A percentile compares a stretch with the other conserved stretches of the same genome.
phyloP scores from a whole-genome alignment of 192 early-diverging fungal genomes.

The Linnemannia schmuckeri region DNA sequence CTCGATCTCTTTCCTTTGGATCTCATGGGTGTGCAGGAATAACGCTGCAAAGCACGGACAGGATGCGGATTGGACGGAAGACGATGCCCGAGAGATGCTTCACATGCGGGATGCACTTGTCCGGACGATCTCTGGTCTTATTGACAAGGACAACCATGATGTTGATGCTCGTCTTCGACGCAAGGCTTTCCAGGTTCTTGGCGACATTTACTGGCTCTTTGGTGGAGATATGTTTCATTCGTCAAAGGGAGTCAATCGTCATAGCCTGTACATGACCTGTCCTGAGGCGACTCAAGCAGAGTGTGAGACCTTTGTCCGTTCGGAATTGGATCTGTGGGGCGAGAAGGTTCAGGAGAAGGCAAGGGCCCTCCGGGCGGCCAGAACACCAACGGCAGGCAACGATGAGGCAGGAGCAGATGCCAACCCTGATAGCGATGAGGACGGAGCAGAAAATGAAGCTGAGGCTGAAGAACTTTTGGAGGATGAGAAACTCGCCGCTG shows the following conservation, averaged over 20 bases:
- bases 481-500: constrained; percentile 30
- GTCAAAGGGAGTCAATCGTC: constrained; percentile 21
- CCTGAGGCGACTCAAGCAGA: constrained; percentile 42
- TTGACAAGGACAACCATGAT: constrained; percentile 3
- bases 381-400: constrained; percentile 6
- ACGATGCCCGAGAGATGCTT: constrained; percentile 25
- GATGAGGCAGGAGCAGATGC: background rate
- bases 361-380: constrained; percentile 18
- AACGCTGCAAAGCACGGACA: constrained; percentile 25
- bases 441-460: background rate
- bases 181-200: constrained; percentile 59
- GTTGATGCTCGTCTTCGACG: constrained; percentile 33
- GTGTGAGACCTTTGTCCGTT: constrained; percentile 57
- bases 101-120: constrained; percentile 30
- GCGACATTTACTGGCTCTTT: constrained; percentile 66
- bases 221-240: constrained; percentile 61
- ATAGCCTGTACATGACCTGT: constrained; percentile 48
- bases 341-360: constrained; percentile 32
- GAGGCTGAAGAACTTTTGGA: constrained; percentile 24
- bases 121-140: constrained; percentile 13
- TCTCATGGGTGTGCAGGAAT: constrained; percentile 46
- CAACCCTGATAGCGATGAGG: constrained; percentile 3
- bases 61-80: constrained; percentile 46
- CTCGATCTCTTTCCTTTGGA: constrained; percentile 49
- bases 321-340: constrained; percentile 44